phyloP scores from a whole-genome alignment of 2,329 filamentous ascomycete genomes.

The Colletotrichum echinochloae region DNA sequence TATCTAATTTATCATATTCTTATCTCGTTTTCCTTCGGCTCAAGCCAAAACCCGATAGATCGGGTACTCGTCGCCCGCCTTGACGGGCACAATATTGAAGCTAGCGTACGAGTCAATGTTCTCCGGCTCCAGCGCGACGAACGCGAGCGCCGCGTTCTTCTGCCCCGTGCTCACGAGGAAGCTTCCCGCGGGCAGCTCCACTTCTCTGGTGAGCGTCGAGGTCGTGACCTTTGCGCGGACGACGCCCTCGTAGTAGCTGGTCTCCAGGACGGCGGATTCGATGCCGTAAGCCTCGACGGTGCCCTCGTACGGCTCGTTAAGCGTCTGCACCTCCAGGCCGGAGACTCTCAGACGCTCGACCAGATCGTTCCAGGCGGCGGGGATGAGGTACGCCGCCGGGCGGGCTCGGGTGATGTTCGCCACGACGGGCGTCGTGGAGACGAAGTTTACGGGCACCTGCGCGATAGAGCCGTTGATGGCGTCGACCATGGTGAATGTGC shows the following conservation, averaged over 20 bases:
- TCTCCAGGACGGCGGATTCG: slow-evolving; percentile 43
- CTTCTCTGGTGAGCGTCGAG: slow-evolving; percentile 36
- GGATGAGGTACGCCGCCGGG: slow-evolving; percentile 48
- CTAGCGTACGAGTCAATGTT: slow-evolving; percentile 51
- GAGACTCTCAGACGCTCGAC: slow-evolving; percentile 44
- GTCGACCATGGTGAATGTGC: slow-evolving; percentile 46
- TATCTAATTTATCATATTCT: too few species aligned
- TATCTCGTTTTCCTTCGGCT: background rate
- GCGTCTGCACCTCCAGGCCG: slow-evolving; percentile 46
- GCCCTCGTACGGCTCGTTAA: slow-evolving; percentile 44
- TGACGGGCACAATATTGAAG: slow-evolving; percentile 47
- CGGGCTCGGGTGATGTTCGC: slow-evolving; percentile 49
- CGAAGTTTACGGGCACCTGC: slow-evolving; percentile 46
- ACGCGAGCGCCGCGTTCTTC: slow-evolving; percentile 48
- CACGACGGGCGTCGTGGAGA: slow-evolving; percentile 45
- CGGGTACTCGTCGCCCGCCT: slow-evolving; percentile 48
- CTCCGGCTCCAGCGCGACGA: slow-evolving; percentile 49
- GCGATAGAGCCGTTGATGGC: slow-evolving; percentile 46
- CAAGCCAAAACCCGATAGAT: slow-evolving; percentile 44
- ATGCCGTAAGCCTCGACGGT: slow-evolving; percentile 47
- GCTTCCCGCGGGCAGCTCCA: slow-evolving; percentile 46
- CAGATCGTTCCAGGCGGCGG: slow-evolving; percentile 46
- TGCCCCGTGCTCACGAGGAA: slow-evolving; percentile 49
- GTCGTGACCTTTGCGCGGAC: slow-evolving; percentile 44
- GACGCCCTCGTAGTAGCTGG: slow-evolving; percentile 47